Percentiles rank a stretch among this genome's conserved stretches.
These are phyloP conservation scores for Darksidea phi DNA, from an alignment of 495 filamentous ascomycete species.

Conservation along the genomic window DNA sequence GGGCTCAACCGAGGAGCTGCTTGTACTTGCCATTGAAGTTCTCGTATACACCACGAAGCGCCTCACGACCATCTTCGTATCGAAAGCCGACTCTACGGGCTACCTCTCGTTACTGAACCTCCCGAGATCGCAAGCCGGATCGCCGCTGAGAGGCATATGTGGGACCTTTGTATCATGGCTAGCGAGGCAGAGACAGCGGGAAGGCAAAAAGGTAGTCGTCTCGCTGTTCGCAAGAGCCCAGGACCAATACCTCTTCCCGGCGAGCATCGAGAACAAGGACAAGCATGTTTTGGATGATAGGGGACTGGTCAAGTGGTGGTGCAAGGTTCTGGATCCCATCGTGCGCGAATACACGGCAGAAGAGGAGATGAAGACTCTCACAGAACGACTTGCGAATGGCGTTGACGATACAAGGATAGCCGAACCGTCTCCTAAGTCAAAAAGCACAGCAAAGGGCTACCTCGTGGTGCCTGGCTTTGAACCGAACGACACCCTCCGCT, in stretches of 20 bases:
- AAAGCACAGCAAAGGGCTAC: constrained; percentile 63
- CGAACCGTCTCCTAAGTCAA: constrained; percentile 7
- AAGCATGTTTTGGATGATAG: constrained; percentile 96
- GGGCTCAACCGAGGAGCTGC: constrained; percentile 42
- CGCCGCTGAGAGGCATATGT: constrained; percentile 68
- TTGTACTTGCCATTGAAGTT: constrained; percentile 67
- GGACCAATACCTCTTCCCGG: constrained; percentile 91
- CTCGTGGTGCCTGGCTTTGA: constrained; percentile 86
- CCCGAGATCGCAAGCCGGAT: constrained; percentile 58
- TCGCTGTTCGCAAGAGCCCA: constrained; percentile 92
- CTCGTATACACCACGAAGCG: constrained; percentile 70
- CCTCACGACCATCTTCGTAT: constrained; percentile 86
- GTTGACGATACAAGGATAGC: not conserved
- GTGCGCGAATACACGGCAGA: constrained; percentile 52
- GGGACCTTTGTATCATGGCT: constrained; percentile 75
- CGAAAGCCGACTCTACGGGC: constrained; percentile 95
- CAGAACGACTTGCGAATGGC: constrained; percentile 21
- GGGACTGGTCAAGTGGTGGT: constrained; percentile 93
- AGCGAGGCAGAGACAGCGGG: constrained; percentile 61
- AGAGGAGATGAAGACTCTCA: constrained; percentile 42
- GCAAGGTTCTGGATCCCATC: constrained; percentile 76
- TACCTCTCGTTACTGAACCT: constrained; percentile 67
- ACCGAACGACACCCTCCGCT: constrained; percentile 63
- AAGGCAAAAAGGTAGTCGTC: constrained; percentile 71
- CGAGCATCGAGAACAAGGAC: constrained; percentile 74